Base-by-base conservation (phyloP, 768 basidiomycete genomes). In the Tylopilus rubrobrunneus region DNA sequence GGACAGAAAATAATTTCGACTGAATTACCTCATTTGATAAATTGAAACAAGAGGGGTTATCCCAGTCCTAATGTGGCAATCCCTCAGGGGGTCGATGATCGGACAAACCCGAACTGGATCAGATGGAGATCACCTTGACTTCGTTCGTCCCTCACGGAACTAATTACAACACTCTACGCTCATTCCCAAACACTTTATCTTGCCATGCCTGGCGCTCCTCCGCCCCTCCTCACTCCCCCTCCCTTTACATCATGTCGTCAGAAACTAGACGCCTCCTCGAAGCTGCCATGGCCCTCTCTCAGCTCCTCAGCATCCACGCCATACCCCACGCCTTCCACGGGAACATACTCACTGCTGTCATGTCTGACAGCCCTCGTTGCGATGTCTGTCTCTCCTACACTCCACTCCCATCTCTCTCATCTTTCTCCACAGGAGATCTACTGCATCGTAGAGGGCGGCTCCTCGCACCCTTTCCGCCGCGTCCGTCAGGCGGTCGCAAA, bases 321-420 rank as follows among this genome's bases (percentile, higher is more conserved):
- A 81, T 91, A 49, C 83, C 86, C 10, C 90, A 93, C 64, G 91
- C 89, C 29, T 92, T 92, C 70, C 79, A 92, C 62, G 90, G 90
- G 12, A 86, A 78, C 62, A 71, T 90, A 53, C 72, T 90, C 59
- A 82, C 83, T 31, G 86, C 90, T 25, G 72, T 85, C 34, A 77
- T 93, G 45, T 79, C 87, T 37, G 83, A 83, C 60, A 78, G 72
- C 61, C 74, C 83, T 41, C 80, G 83, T 41, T 71, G 83, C 57
- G 85, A 91, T 66, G 90, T 85, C 63, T 53, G 82, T 77, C 7
- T 49, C 31, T n/a, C 27, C 52, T 40, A 31, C 53, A 34, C 52
- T 43, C 15, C 23, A 50, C 19, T 5, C 31, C 19, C 12, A 1
- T 21, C 37, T 15, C 51, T 27, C 61, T 65, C 54, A 67, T 37